Percentiles rank a stretch among this genome's conserved stretches.
Conservation (phyloP, 2,329 filamentous ascomycete genomes). For the Fragosphaeria purpurea region DNA sequence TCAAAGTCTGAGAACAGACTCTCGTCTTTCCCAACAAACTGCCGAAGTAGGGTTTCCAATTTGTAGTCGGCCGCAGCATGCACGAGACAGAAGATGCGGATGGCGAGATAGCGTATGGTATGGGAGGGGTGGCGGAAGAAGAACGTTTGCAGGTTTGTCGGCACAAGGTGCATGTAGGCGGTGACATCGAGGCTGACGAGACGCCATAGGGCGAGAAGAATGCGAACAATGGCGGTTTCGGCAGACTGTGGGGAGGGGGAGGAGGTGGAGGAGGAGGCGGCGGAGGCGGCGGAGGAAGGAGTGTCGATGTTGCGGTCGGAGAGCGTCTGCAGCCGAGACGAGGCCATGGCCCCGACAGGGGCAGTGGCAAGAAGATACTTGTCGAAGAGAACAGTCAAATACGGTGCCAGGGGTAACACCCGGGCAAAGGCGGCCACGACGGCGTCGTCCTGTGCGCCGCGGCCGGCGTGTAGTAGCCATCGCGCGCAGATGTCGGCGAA, state of each 20-base stretch:
- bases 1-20: conserved; percentile 65
- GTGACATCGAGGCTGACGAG: conserved; percentile 66
- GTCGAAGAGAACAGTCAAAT: conserved; percentile 64
- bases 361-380: conserved; percentile 21
- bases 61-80: conserved; percentile 72
- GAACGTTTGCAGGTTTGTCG: conserved; percentile 51
- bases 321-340: too few species aligned
- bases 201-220: conserved; percentile 64
- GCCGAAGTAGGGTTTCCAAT: conserved; percentile 58
- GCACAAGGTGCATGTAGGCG: conserved; percentile 52
- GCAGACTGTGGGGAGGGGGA: conserved; percentile 10
- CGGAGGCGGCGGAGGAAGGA: neutral
- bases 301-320: conserved; percentile 9
- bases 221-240: conserved; percentile 18
- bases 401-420: conserved; percentile 71
- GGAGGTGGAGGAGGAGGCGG: neutral
- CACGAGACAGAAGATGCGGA: conserved; percentile 70
- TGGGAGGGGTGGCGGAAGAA: conserved; percentile 53
- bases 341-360: too few species aligned
- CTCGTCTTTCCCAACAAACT: conserved; percentile 51
- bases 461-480: conserved; percentile 51
- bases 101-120: conserved; percentile 66
- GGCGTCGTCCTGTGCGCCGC: conserved; percentile 26
- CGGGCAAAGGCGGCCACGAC: conserved; percentile 66
- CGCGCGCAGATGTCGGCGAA: conserved; percentile 76